Percentiles rank a stretch among this genome's conserved stretches.
Conservation (phyloP, 768 basidiomycete species). For the Amanita fuliginea region DNA sequence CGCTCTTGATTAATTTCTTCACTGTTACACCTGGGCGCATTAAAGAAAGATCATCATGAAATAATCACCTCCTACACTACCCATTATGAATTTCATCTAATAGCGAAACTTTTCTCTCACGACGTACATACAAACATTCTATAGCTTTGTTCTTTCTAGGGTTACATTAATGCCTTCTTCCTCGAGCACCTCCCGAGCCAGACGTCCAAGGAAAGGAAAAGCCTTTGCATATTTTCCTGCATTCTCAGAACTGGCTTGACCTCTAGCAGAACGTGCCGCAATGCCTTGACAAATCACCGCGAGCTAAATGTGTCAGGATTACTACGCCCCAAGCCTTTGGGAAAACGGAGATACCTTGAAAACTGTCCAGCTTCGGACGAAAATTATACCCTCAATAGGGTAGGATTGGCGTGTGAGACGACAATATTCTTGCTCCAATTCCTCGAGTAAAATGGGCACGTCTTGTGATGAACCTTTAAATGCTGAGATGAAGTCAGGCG, state of each 20-base stretch:
- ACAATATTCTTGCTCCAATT: slow-evolving; percentile 78
- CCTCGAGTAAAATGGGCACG: slow-evolving; percentile 55
- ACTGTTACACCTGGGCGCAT: slow-evolving; percentile 37
- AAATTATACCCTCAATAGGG: slow-evolving; percentile 71
- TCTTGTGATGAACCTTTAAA: slow-evolving; percentile 52
- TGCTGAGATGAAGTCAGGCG: slow-evolving; percentile 32
- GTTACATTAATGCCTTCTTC: slow-evolving; percentile 31
- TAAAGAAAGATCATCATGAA: neutral
- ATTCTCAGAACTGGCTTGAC: slow-evolving; percentile 82
- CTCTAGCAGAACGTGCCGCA: slow-evolving; percentile 72
- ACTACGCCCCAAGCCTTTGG: neutral
- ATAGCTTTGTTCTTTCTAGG: slow-evolving; percentile 21
- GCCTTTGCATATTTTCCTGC: slow-evolving; percentile 35
- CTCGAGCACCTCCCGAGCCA: slow-evolving; percentile 52
- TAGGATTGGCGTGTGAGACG: slow-evolving; percentile 51
- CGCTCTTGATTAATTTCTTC: slow-evolving; percentile 51
- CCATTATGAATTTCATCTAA: neutral
- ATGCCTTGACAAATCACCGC: slow-evolving; percentile 85
- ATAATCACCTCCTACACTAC: neutral
- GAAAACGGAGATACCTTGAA: slow-evolving; percentile 48
- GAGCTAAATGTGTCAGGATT: slow-evolving; percentile 26
- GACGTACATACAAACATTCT: neutral
- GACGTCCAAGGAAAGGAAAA: slow-evolving; percentile 52
- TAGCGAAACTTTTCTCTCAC: neutral
- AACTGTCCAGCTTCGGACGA: slow-evolving; percentile 78